Conservation (phyloP, 2,329 filamentous ascomycete genomes). For the Aureobasidium namibiae region DNA sequence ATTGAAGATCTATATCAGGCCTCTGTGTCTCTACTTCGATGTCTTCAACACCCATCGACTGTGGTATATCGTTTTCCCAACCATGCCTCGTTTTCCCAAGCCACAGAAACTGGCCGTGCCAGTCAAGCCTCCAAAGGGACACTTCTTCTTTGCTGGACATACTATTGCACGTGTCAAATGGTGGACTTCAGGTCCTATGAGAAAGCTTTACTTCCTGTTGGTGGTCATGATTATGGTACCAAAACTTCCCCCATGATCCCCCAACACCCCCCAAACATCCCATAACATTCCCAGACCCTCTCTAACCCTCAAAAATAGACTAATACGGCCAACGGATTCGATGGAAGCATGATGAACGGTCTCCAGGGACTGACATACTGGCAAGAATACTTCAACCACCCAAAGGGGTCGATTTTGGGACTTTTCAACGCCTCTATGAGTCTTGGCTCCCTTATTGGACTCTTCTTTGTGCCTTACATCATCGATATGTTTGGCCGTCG, state of each 20-base stretch:
- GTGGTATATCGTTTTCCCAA: neutral
- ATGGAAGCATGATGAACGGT: slow-evolving; percentile 10
- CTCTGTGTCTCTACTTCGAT: neutral
- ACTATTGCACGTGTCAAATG: neutral
- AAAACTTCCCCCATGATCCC: no score
- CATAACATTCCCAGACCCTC: no score
- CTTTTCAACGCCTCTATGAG: neutral
- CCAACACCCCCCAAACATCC: no score
- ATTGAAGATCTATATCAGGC: neutral
- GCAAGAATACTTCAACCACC: slow-evolving; percentile 6
- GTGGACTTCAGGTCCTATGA: neutral
- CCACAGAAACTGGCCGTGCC: neutral
- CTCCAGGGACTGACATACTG: slow-evolving; percentile 2
- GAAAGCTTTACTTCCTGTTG: slow-evolving; percentile 1
- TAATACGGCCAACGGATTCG: neutral
- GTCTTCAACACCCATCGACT: neutral
- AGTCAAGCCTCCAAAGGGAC: neutral
- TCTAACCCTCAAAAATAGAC: neutral
- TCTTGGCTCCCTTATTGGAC: neutral
- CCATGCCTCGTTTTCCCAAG: neutral
- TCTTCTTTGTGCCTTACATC: slow-evolving; percentile 31
- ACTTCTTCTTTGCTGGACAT: slow-evolving; percentile 7
- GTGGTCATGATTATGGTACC: neutral
- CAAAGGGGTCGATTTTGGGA: neutral
- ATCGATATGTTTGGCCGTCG: slow-evolving; percentile 41